Base-by-base conservation (phyloP, 1,139 yeast species). In the Pneumocystis oryctolagi region DNA sequence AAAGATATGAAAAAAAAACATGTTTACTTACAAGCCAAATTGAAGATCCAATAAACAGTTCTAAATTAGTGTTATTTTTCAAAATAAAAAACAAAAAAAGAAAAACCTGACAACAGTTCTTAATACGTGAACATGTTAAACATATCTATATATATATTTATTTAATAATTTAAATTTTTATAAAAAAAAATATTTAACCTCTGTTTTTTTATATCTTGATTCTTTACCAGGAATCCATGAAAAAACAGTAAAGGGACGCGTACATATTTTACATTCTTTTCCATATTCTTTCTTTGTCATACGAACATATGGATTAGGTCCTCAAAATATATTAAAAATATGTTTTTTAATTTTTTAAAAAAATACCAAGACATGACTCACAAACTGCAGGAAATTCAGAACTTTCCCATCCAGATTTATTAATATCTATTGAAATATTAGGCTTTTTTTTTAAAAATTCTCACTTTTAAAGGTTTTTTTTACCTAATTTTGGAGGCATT, bases 161-260 rank as follows among this genome's bases (percentile, higher is more conserved):
- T 14, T 20, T 25, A 25, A 12, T 25, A 47, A 25, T 12, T 42
- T 28, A 12, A 47, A 8, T 25, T 47, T 25, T 25, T 47, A 9
- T 4, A 8, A 12, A 47, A 39, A 39, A 47, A 47, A 47, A 39
- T 6, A 9, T 18, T 6, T 66, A 16, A 68, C 62, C 63, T 69
- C 64, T 28, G 72, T 66, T 62, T 64, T 64, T 59, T 70, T 68
- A 60, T 68, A 68, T 57, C 70, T 67, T 18, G 66, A 63, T 5
- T 71, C 70, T 30, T 69, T 66, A 30, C 70, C 70, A 1, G 76
- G 75, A 40, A 69, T 80, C 95, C 96, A 89, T 66, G 86, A 79
- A 71, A 82, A 89, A 3, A 85, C 84, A 0, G 90, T 84, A 75
- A 85, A 90, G 0, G 96, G 90, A 60, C 95, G 76, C 0, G 95